A percentile compares a stretch with the other conserved stretches of the same genome.
Conservation (phyloP, 352 stramenopile species). For the Chrysophaeum taylorii region DNA sequence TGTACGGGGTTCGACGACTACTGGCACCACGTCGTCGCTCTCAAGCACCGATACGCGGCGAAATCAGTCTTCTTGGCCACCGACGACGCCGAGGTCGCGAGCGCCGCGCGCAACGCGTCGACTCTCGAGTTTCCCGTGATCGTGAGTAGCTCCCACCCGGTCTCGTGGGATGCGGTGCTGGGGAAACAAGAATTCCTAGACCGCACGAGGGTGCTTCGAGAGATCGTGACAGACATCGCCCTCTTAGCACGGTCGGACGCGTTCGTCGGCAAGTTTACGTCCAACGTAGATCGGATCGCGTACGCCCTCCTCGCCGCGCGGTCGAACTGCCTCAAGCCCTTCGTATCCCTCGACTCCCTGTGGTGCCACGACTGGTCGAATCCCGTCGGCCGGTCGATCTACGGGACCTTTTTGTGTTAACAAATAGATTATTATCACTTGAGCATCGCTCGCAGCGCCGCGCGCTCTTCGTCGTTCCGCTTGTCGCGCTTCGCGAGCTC, state of each 20-base stretch:
- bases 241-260: not conserved
- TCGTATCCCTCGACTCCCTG: conserved; percentile 18
- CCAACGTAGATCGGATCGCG: conserved; percentile 22
- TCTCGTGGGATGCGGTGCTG: conserved; percentile 9
- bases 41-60: conserved; percentile 4
- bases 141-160: not conserved
- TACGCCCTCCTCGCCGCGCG: conserved; percentile 7
- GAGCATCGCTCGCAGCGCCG: no score
- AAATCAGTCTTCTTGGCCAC: conserved; percentile 20
- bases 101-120: conserved; percentile 9
- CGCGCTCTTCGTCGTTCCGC: conserved; percentile 1
- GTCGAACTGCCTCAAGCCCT: conserved; percentile 18
- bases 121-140: conserved; percentile 7
- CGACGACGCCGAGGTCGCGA: conserved; percentile 8
- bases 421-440: no score
- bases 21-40: not conserved
- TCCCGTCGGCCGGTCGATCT: not conserved
- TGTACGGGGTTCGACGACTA: conserved; percentile 13
- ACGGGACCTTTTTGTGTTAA: not conserved
- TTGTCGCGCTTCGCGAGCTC: conserved; percentile 5
- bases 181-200: not conserved
- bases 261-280: conserved; percentile 26
- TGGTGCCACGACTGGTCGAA: conserved; percentile 23
- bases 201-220: conserved; percentile 17
- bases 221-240: not conserved